Evolutionary conservation across 345 rosid genomes (phyloP).

Genomic region (Punica granatum): DNA sequence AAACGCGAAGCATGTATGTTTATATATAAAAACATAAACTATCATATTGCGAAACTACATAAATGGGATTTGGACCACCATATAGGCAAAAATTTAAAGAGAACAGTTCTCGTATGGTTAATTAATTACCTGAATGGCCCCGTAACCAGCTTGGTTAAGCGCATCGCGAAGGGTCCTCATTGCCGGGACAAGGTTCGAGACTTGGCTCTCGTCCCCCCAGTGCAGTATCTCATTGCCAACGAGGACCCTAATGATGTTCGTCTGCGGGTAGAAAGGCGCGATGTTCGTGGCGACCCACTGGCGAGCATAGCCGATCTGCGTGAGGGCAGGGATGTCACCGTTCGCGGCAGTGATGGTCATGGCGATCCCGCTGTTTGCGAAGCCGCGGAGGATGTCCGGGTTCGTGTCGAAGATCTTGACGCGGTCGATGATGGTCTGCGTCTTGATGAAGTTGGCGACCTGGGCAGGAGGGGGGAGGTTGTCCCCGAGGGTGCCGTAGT

Average conservation of each 20-base stretch:
- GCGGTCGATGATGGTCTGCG: conserved; percentile 52
- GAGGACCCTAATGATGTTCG: conserved; percentile 48
- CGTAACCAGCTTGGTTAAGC: conserved; percentile 46
- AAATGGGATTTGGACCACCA: neutral
- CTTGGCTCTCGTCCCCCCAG: conserved; percentile 24
- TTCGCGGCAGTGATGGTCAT: conserved; percentile 51
- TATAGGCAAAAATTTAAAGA: neutral
- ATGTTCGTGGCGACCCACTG: conserved; percentile 56
- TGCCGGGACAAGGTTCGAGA: conserved; percentile 57
- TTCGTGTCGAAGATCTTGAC: conserved; percentile 62
- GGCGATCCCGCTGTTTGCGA: conserved; percentile 49
- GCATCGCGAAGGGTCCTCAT: conserved; percentile 54
- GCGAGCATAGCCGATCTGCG: conserved; percentile 25
- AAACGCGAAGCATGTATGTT: neutral
- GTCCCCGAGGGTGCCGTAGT: conserved; percentile 67
- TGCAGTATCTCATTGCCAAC: conserved; percentile 73
- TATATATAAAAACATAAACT: no score
- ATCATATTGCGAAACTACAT: neutral
- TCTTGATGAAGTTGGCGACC: conserved; percentile 62
- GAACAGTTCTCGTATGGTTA: neutral
- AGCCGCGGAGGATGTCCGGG: conserved; percentile 64
- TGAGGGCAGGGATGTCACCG: conserved; percentile 51
- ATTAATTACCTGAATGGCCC: conserved; percentile 36
- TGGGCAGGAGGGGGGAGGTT: conserved; percentile 69
- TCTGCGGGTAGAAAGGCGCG: conserved; percentile 55